A percentile compares a stretch with the other conserved stretches of the same genome.
phyloP scores from a whole-genome alignment of 1,139 yeast genomes.

The Kodamaea arcana region DNA sequence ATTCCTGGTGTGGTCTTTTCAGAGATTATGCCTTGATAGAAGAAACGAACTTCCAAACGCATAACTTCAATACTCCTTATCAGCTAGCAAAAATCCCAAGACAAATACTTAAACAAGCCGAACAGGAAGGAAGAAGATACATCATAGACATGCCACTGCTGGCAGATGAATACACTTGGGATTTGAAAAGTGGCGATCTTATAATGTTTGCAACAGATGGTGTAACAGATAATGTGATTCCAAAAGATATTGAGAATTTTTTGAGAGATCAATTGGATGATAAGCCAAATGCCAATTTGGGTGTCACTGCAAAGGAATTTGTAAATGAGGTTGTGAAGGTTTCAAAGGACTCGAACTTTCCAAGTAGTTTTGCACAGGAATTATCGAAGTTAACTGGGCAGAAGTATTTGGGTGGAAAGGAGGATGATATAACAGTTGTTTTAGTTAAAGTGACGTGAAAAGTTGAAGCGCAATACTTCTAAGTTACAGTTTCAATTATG shows the following conservation, averaged over 20 bases:
- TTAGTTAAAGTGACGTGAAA: slow-evolving; percentile 49
- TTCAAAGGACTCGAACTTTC: slow-evolving; percentile 68
- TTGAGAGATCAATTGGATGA: slow-evolving; percentile 40
- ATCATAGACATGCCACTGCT: slow-evolving; percentile 54
- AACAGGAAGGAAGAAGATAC: slow-evolving; percentile 53
- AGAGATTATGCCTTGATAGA: slow-evolving; percentile 58
- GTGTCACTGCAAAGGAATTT: slow-evolving; percentile 49
- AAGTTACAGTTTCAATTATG: too few relatives aligned
- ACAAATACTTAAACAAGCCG: slow-evolving; percentile 53
- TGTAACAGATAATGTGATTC: slow-evolving; percentile 77
- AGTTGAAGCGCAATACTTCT: too few relatives aligned
- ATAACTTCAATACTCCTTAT: slow-evolving; percentile 86
- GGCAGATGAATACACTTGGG: slow-evolving; percentile 47
- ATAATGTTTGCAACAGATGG: slow-evolving; percentile 92
- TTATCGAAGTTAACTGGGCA: slow-evolving; percentile 65
- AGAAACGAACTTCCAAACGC: slow-evolving; percentile 77
- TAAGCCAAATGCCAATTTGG: slow-evolving; percentile 15
- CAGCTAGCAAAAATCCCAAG: slow-evolving; percentile 85
- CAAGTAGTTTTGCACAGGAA: slow-evolving; percentile 86
- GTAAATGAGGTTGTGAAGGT: slow-evolving; percentile 66
- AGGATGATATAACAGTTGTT: slow-evolving; percentile 87
- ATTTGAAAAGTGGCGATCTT: slow-evolving; percentile 64
- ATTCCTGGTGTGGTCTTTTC: slow-evolving; percentile 90
- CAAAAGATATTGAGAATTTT: slow-evolving; percentile 66
- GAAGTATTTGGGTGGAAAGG: slow-evolving; percentile 83